Evolutionary conservation across 1,139 yeast species (phyloP).

Genomic region (Candida dubliniensis): DNA sequence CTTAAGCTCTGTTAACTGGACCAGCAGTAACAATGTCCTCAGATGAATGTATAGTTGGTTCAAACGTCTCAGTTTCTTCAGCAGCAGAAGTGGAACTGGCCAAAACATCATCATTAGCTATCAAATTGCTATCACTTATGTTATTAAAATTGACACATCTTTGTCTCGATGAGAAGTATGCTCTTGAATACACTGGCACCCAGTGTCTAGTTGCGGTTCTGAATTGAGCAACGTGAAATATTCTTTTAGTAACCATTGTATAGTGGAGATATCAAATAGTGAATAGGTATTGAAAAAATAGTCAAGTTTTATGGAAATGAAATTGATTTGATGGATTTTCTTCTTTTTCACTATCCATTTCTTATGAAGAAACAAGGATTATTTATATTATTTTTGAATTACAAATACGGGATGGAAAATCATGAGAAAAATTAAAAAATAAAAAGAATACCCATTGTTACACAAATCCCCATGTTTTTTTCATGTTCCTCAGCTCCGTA

Average conservation of each 20-base stretch:
- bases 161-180: constrained; percentile 39
- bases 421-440: too few relatives aligned
- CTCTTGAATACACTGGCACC: constrained; percentile 29
- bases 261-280: not conserved
- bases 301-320: not conserved
- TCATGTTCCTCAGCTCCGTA: not conserved
- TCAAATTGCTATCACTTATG: constrained; percentile 32
- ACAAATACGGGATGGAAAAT: too few relatives aligned
- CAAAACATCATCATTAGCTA: constrained; percentile 40
- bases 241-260: constrained; percentile 34
- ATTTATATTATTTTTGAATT: not conserved
- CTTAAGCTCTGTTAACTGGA: constrained; percentile 35
- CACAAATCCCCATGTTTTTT: not conserved
- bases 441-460: not conserved
- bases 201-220: constrained; percentile 50
- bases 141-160: constrained; percentile 40
- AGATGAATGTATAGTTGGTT: constrained; percentile 42
- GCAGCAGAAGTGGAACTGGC: constrained; percentile 11
- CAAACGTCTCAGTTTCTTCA: constrained; percentile 32
- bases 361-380: not conserved
- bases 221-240: constrained; percentile 36
- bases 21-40: constrained; percentile 49
- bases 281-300: constrained; percentile 1
- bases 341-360: too few relatives aligned
- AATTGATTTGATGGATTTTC: not conserved